phyloP scores from a whole-genome alignment of 192 early-diverging fungal species.

The Backusella circina region DNA sequence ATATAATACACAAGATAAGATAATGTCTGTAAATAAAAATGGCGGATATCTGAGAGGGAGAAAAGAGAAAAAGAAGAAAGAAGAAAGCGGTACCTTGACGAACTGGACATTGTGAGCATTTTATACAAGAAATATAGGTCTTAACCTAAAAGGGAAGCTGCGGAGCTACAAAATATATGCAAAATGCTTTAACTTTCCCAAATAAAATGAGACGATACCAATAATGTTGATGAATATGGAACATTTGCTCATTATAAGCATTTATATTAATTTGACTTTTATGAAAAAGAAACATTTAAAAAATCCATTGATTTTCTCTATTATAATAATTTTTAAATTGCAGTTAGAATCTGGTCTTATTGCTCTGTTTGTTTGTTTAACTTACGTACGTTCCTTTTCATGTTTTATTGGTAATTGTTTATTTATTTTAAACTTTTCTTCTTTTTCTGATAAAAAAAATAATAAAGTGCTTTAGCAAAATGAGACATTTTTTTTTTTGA shows the following conservation, averaged over 20 bases:
- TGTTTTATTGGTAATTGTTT: not conserved
- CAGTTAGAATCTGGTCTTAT: no score
- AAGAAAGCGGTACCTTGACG: not conserved
- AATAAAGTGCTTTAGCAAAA: not conserved
- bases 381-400: not conserved
- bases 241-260: not conserved
- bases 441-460: not conserved
- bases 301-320: not conserved
- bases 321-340: no score
- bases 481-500: conserved; percentile 4
- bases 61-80: not conserved
- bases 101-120: not conserved
- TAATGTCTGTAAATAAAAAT: not conserved
- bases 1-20: not conserved
- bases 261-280: not conserved
- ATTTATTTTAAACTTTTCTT: not conserved
- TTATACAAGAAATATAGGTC: not conserved
- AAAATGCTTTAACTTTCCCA: not conserved
- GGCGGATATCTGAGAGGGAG: not conserved
- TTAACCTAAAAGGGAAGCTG: not conserved
- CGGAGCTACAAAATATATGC: not conserved
- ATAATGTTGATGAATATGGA: not conserved
- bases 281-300: conserved; percentile 1
- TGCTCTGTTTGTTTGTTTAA: no score
- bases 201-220: not conserved